A percentile compares a stretch with the other conserved stretches of the same genome.
phyloP scores from a whole-genome alignment of 1,284 basidiomycete genomes.

The Xanthoconium separans region DNA sequence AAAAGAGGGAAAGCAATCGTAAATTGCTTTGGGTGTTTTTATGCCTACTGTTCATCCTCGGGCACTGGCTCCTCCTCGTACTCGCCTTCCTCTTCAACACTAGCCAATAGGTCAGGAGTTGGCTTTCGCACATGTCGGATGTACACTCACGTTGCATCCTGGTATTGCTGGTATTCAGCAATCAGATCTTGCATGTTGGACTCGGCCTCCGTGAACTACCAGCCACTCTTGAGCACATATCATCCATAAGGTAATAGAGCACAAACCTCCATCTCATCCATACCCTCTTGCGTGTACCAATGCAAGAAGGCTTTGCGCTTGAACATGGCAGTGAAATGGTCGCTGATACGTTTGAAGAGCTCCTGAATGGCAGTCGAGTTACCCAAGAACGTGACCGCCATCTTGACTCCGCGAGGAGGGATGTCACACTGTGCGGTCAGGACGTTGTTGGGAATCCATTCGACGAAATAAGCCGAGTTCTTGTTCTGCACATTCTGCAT shows the following conservation, averaged over 20 bases:
- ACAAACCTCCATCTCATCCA: constrained; percentile 95
- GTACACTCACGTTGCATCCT: constrained; percentile 81
- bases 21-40: constrained; percentile 24
- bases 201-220: constrained; percentile 89
- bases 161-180: constrained; percentile 95
- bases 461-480: constrained; percentile 97
- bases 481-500: constrained; percentile 98
- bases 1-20: constrained; percentile 21
- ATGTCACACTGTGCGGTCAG: constrained; percentile 96
- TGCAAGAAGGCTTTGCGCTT: constrained; percentile 99
- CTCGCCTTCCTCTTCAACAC: constrained; percentile 78
- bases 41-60: constrained; percentile 62
- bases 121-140: background rate
- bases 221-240: constrained; percentile 19
- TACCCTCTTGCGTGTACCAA: constrained; percentile 98
- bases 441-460: constrained; percentile 99
- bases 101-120: constrained; percentile 25
- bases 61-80: constrained; percentile 69
- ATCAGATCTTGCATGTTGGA: constrained; percentile 96
- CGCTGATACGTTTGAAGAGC: constrained; percentile 95
- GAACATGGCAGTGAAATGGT: constrained; percentile 99
- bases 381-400: constrained; percentile 96
- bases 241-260: background rate
- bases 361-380: constrained; percentile 98
- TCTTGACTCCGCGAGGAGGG: constrained; percentile 89